Evolutionary conservation across 306 rosid genomes (phyloP), one percentile per base, ranked within the genome.

Genomic region (Castanea mollissima): DNA sequence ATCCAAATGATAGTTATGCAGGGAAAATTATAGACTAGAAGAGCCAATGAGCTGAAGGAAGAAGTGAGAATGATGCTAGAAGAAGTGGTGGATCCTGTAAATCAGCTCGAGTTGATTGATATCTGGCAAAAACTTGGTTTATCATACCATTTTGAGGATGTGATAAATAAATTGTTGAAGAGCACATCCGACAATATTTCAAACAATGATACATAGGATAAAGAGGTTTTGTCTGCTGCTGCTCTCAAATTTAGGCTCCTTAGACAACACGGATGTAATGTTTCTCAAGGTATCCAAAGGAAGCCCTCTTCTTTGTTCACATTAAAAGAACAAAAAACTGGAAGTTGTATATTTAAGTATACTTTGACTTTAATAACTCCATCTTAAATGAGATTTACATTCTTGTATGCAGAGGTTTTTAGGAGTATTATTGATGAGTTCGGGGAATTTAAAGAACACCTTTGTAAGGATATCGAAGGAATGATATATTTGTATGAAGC

Each of bases 91-190:
- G 49, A 84, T 23, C 84, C 74, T 49, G 2, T 72, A 18, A 41
- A 63, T 29, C 78, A 59, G 63, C 75, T 83, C 5, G 83, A 79
- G 64, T 56, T 79, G 0, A 21, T 79, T 38, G 80, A 79, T 54
- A 13, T 35, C 35, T 20, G 79, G 77, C 62, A 83, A 59, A 75
- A 68, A 46, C 78, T 70, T 13, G 79, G 75, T 2, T 1, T 83
- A 13, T 34, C 76, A 65, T 51, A 59, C 34, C 82, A 83, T 31
- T 80, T 80, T 35, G 38, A 55, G 19, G 64, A 23, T 21, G 74
- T 80, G 46, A 46, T 46, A 46, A 46, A 46, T 9, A 46, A 46
- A 46, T 46, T 46, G 1, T 12, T 46, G 14, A 46, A 46, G 52
- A 46, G 52, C 52, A 46, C 11, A 3, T 46, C 3, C 15, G 52